Base-by-base conservation (phyloP, 225 moss, liverwort and hornwort genomes). In the Bryoerythrophyllum caledonicum region DNA sequence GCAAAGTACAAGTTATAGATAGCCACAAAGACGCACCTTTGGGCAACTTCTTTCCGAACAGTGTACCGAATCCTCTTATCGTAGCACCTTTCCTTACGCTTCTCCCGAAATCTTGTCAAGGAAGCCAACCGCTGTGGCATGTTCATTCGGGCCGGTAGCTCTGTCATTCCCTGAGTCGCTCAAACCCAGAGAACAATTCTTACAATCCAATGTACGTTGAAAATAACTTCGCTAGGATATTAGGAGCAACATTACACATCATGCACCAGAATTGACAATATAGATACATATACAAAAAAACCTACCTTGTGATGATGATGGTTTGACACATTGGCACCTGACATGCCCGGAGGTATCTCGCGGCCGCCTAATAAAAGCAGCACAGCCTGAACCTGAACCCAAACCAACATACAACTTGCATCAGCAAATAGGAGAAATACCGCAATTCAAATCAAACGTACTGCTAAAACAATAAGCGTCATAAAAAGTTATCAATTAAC, bases 121-220 rank as follows among this genome's bases (percentile, higher is more conserved):
- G 93, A 93, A 43, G 93, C 93, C 27, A 93, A 83, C 73, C 93
- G 86, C 78, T 93, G 93, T 56, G 93, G 93, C 91, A 93, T 91
- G 56, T 93, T 91, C 93, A 93, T 91, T 21, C 91, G 88, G 46
- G 89, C 86, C 21, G 93, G 93, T 68, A 93, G 87, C 75, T 93
- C 93, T 63, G 90, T 69, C 56, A 88, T 67, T 75, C 75, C 75
- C 75, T 75, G 58, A 30, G 44, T 32, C 44, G 23, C 43, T 60
- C 55, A 59, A 54, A 65, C 32, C 64, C 69, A 57, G 35, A 41
- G 14, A n/a, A 25, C 49, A 37, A n/a, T 51, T 32, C 43, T 67
- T 46, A 57, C 21, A 57, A 67, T 32, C 46, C 67, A 57, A 75
- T 44, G 26, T 43, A 57, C 21, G 21, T 34, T 10, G 20, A 20